Base-by-base conservation (phyloP, 208 protist species). In the Leishmania tropica region DNA sequence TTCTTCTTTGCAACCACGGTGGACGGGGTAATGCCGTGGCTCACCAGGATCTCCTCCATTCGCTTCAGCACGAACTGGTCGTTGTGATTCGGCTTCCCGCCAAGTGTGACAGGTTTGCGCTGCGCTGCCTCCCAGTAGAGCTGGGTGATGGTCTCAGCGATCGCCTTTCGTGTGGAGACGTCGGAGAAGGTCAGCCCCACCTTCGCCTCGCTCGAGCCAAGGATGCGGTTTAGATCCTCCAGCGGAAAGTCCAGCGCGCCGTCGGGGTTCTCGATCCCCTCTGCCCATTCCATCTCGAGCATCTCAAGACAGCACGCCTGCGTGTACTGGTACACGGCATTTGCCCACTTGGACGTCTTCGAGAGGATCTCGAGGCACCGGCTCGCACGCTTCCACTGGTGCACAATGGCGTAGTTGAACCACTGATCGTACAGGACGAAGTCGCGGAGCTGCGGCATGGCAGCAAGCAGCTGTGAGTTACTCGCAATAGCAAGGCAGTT, bases 41-140 rank as follows among this genome's bases (percentile, higher is more conserved):
- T 21, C 51, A 78, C 24, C 24, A 93, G 67, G 8, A 94, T 93
- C 51, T 96, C 90, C 24, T 80, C 72, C 58, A 94, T 77, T 6
- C 92, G 88, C 45, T 85, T 83, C 35, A 85, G 47, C 13, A 93
- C 78, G 73, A 96, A 89, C 62, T 88, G 84, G 60, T 96, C 90
- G 48, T 89, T 74, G 37, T 78, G 74, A 40, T 88, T 85, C 7
- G 86, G 82, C 74, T 87, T 89, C 8, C 90, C 92, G 51, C 89
- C 89, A 2, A 94, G 71, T 31, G 87, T 84, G 35, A 83, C 88
- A 4, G 80, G 81, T 76, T 85, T 87, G 56, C 87, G 84, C 80
- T 96, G 92, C 79, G 87, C 85, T 15, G 92, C 87, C 31, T 80
- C 80, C 92, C 92, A 96, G 83, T 92, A 94, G 42, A 82, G 83